Conservation (phyloP, 371 early-diverging fungal genomes). For the Zopfochytrium polystomum region DNA sequence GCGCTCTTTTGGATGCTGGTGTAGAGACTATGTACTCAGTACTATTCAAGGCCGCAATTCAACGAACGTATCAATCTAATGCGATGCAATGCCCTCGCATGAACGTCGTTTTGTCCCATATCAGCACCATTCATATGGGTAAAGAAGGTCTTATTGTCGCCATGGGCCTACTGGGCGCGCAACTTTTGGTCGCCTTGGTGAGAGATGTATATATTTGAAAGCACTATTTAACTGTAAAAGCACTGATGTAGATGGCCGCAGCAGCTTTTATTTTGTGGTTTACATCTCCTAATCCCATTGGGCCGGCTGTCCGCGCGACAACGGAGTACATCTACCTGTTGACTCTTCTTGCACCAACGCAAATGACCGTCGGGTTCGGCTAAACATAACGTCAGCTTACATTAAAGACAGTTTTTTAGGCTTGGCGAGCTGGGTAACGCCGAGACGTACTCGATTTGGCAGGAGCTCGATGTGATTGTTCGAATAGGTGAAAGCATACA, state of each 20-base stretch:
- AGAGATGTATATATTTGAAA: too few species aligned
- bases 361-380: slow-evolving; percentile 7
- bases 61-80: slow-evolving; percentile 21
- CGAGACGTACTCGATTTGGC: slow-evolving; percentile 31
- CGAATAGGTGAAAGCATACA: slow-evolving; percentile 28
- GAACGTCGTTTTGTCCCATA: slow-evolving; percentile 8
- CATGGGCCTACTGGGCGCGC: slow-evolving; percentile 5
- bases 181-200: background rate
- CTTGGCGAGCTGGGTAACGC: too few species aligned
- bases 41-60: slow-evolving; percentile 27
- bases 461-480: slow-evolving; percentile 21
- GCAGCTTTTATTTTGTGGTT: slow-evolving; percentile 8
- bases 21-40: slow-evolving; percentile 29
- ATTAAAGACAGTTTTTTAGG: slow-evolving; percentile 5
- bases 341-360: slow-evolving; percentile 4
- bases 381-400: too few species aligned
- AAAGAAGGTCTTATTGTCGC: background rate
- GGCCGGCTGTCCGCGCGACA: slow-evolving; percentile 13
- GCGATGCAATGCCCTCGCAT: slow-evolving; percentile 22
- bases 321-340: slow-evolving; percentile 18
- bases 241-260: too few species aligned
- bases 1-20: slow-evolving; percentile 24
- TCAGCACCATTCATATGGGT: background rate
- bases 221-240: too few species aligned
- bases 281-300: slow-evolving; percentile 6